Evolutionary conservation across 148 eudicot species (phyloP), one percentile per base, ranked within the genome.

Genomic region (Silene uniflora): DNA sequence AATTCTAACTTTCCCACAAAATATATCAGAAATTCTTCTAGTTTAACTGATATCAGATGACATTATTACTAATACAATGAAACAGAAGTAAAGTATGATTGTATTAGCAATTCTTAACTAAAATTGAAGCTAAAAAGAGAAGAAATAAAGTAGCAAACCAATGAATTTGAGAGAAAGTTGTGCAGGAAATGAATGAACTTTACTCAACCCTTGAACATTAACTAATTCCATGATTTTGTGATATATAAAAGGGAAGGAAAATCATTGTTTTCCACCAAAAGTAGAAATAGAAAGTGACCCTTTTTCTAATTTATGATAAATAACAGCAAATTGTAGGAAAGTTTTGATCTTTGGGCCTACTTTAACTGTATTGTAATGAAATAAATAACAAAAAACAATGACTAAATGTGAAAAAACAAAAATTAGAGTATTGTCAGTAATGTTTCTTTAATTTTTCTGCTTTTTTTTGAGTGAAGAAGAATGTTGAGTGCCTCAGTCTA

Each of bases 31-130:
- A 14, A 74, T 67, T 65, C 79, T 25, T 58, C 18, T 44, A 76
- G 24, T 75, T 86, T 79, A 87, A 75, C 95, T 81, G 54, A 90
- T 89, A 85, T 89, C 91, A 71, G 87, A 87, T 60, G 89, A 89
- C 95, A 92, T 85, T 67, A 82, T 82, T 54, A 58, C 76, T 29
- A 73, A 29, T 32, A 17, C 8, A 68, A 25, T 60, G 58, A 62
- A 22, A 63, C 39, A 24, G 42, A 77, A 44, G 14, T 74, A 71
- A 68, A 72, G 72, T 52, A 71, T 55, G 55, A 72, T 67, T 71
- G 46, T 0, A 54, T 27, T 6, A 21, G 21, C 58, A 81, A 73
- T 25, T 73, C 71, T 62, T 49, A 74, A 64, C 46, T 27, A 47
- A 73, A 68, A 29, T 39, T 73, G 39, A 58, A 77, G 55, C 65